These are phyloP conservation scores for Corniculantispora saksenae DNA, from an alignment of 2,329 filamentous ascomycete species.

Conservation along the genomic window DNA sequence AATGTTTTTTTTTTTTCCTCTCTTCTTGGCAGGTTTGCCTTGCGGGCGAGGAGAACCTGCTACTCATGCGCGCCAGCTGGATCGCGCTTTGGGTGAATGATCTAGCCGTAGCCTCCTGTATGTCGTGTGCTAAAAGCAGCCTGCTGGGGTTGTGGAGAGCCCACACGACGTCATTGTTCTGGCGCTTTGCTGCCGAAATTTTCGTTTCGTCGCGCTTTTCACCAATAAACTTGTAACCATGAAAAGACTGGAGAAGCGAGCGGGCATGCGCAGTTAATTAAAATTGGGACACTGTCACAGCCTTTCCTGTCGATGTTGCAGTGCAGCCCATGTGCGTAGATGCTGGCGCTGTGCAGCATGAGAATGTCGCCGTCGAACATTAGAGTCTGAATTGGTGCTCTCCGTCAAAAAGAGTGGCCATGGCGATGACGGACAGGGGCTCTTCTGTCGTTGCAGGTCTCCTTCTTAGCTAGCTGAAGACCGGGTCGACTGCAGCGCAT, in stretches of 20 bases:
- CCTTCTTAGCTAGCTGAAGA: background rate
- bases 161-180: conserved; percentile 16
- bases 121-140: conserved; percentile 6
- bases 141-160: background rate
- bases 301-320: background rate
- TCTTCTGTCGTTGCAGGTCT: background rate
- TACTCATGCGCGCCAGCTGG: background rate
- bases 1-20: background rate
- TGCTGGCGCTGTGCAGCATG: background rate
- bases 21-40: background rate
- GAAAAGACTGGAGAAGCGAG: conserved; percentile 2
- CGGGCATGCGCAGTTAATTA: background rate
- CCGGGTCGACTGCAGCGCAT: background rate
- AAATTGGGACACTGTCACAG: conserved; percentile 8
- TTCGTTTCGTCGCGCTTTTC: background rate
- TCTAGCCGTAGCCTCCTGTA: background rate
- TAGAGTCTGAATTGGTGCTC: background rate
- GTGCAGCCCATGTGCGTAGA: background rate
- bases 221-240: background rate
- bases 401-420: background rate
- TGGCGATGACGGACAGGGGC: background rate
- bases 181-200: conserved; percentile 4
- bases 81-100: conserved; percentile 14
- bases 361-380: background rate
- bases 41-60: background rate